Percentiles rank a stretch among this genome's conserved stretches.
Evolutionary conservation across 805 yeast species (phyloP).

Genomic region (Cyberlindnera euphorbiiphila): DNA sequence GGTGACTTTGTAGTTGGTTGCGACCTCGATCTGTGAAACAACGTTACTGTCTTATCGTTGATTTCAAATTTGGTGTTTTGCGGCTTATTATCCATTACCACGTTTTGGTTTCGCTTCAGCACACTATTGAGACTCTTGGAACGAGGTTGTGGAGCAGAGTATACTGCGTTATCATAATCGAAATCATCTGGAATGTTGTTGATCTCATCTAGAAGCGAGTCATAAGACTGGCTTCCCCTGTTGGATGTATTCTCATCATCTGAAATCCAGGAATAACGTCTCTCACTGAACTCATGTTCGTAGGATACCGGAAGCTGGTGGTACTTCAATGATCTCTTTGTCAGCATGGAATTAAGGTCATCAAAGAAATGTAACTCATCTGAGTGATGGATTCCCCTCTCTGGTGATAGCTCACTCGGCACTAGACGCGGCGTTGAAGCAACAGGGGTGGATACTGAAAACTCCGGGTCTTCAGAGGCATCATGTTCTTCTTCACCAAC

Average conservation of each 20-base stretch:
- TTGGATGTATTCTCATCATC: constrained; percentile 22
- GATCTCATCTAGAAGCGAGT: constrained; percentile 47
- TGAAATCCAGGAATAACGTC: constrained; percentile 28
- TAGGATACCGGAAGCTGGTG: constrained; percentile 34
- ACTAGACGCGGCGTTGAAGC: too few relatives aligned
- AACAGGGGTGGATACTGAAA: not conserved
- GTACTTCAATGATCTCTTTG: constrained; percentile 30
- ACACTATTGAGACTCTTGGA: constrained; percentile 20
- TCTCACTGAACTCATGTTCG: constrained; percentile 33
- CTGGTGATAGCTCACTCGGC: not conserved
- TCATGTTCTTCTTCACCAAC: not conserved
- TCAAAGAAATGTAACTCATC: not conserved
- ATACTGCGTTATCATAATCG: constrained; percentile 14
- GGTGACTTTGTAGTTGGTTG: constrained; percentile 1
- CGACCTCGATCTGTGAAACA: constrained; percentile 28
- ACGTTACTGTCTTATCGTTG: constrained; percentile 37
- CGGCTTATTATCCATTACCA: constrained; percentile 27
- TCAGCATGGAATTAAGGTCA: constrained; percentile 8
- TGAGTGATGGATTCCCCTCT: not conserved
- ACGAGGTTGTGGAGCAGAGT: constrained; percentile 3
- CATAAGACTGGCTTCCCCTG: constrained; percentile 30
- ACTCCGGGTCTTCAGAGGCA: not conserved
- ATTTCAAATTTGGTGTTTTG: constrained; percentile 34
- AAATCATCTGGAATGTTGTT: constrained; percentile 46
- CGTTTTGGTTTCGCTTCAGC: constrained; percentile 13